phyloP scores from a whole-genome alignment of 306 rosid species.

The Cajanus cajan region DNA sequence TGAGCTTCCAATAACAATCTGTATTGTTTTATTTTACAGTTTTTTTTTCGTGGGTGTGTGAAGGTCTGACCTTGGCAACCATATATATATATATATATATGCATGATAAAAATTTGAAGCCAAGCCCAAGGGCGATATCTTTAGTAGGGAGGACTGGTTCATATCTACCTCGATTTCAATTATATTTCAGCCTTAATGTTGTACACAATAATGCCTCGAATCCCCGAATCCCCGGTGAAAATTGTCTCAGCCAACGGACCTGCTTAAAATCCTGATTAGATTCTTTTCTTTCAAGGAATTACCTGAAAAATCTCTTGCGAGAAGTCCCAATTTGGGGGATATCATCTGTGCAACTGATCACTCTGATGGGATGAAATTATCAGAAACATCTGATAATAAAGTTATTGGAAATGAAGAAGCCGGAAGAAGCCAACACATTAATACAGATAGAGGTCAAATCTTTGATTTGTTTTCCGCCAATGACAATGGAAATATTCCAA shows the following conservation, averaged over 20 bases:
- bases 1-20: neutral
- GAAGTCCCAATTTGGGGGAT: constrained; percentile 34
- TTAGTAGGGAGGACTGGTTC: neutral
- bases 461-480: constrained; percentile 32
- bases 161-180: neutral
- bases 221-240: neutral
- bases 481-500: constrained; percentile 29
- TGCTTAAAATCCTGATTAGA: constrained; percentile 11
- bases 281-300: constrained; percentile 27
- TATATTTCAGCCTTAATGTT: constrained; percentile 18
- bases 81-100: too few species aligned
- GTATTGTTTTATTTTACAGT: neutral
- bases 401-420: constrained; percentile 35
- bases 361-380: constrained; percentile 25
- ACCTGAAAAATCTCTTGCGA: constrained; percentile 28
- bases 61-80: neutral
- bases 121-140: neutral
- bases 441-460: constrained; percentile 31
- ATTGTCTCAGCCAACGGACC: constrained; percentile 20
- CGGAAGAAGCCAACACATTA: constrained; percentile 27
- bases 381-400: constrained; percentile 31
- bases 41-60: neutral
- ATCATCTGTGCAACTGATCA: constrained; percentile 26
- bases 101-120: constrained; percentile 22
- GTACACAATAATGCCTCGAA: constrained; percentile 8